Evolutionary conservation across 176 grass and related monocot genomes (phyloP).

Genomic region (Oryza meridionalis): DNA sequence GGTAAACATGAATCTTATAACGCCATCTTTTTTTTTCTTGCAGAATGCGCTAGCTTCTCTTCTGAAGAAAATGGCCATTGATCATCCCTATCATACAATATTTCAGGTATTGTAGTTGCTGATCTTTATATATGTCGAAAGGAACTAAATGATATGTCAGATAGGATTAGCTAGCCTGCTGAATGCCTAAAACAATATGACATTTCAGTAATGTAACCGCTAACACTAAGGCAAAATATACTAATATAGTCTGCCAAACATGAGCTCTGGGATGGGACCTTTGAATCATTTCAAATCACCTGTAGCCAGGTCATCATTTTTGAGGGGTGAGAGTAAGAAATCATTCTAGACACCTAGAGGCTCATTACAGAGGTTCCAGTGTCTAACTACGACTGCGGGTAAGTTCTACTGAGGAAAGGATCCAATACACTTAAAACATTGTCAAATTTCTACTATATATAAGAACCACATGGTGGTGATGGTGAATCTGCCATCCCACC

Average conservation of each 20-base stretch:
- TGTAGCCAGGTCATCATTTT: not conserved
- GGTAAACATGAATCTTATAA: slow-evolving; percentile 23
- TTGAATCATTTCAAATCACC: not conserved
- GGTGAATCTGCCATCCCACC: not conserved
- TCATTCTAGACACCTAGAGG: not conserved
- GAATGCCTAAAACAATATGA: not conserved
- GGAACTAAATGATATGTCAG: not conserved
- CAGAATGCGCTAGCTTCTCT: slow-evolving; percentile 89
- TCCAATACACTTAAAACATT: not conserved
- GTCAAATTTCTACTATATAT: not conserved
- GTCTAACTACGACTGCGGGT: not conserved
- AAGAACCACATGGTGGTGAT: not conserved
- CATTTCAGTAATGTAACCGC: not conserved
- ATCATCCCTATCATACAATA: slow-evolving; percentile 97
- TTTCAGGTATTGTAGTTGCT: slow-evolving; percentile 71
- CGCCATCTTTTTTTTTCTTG: slow-evolving; percentile 17
- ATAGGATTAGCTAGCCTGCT: not conserved
- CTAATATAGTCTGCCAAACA: slow-evolving; percentile 1
- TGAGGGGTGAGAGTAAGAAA: not conserved
- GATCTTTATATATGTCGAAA: not conserved
- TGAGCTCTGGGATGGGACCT: not conserved
- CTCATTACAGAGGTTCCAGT: not conserved
- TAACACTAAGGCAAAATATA: slow-evolving; percentile 14
- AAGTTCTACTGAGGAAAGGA: not conserved
- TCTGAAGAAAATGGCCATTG: slow-evolving; percentile 91